A percentile compares a stretch with the other conserved stretches of the same genome.
These are phyloP conservation scores for Aspergillus fructus DNA, from an alignment of 2,329 filamentous ascomycete species.

Conservation along the genomic window DNA sequence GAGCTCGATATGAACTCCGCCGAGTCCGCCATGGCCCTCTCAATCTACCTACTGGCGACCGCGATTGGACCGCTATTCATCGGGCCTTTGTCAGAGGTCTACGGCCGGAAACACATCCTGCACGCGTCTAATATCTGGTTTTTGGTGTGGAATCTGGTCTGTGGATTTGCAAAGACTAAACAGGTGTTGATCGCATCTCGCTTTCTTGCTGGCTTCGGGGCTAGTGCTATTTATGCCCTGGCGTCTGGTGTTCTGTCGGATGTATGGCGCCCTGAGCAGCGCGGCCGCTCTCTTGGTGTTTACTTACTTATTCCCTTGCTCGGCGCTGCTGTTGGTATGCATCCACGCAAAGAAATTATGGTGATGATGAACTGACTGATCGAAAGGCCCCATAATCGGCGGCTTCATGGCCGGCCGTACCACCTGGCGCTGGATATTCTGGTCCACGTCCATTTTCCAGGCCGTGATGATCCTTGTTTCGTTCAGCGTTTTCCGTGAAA, in stretches of 20 bases:
- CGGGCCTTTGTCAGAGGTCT: conserved; percentile 7
- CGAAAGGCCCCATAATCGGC: conserved; percentile 57
- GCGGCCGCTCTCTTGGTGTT: background rate
- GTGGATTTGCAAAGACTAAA: conserved; percentile 6
- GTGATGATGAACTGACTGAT: too few relatives aligned
- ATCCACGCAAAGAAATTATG: conserved; percentile 23
- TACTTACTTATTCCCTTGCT: conserved; percentile 6
- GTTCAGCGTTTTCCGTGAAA: conserved; percentile 59
- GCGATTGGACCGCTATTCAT: conserved; percentile 5
- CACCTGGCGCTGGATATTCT: conserved; percentile 34
- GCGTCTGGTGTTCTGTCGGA: background rate
- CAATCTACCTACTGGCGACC: conserved; percentile 7
- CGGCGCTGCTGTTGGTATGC: background rate
- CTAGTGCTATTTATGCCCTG: conserved; percentile 4
- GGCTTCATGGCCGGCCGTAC: conserved; percentile 56
- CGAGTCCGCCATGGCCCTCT: conserved; percentile 6
- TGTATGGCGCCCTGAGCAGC: conserved; percentile 1
- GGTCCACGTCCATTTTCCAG: conserved; percentile 59
- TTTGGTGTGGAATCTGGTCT: conserved; percentile 6
- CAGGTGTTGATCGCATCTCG: conserved; percentile 2
- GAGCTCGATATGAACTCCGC: conserved; percentile 6
- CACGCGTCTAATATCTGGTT: conserved; percentile 8
- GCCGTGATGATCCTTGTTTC: conserved; percentile 59
- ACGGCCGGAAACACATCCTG: conserved; percentile 6
- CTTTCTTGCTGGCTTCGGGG: conserved; percentile 7